Evolutionary conservation across 192 early-diverging fungal genomes (phyloP), one percentile per base, ranked within the genome.

Genomic region (Coemansia sp.): DNA sequence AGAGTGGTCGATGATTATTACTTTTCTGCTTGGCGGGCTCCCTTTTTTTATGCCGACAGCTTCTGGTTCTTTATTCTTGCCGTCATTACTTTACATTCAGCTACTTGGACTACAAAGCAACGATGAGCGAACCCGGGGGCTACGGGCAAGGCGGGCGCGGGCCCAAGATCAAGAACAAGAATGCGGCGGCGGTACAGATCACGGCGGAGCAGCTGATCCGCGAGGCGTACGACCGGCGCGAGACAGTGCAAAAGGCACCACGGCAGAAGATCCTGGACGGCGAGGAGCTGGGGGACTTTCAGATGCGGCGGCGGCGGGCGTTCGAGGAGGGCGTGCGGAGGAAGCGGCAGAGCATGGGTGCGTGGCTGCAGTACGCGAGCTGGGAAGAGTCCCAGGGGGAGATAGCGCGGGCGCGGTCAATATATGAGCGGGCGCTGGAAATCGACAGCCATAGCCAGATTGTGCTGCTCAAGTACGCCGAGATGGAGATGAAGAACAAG

Each of bases 161-260:
- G 40, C 69, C 69, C 42, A 72, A 56, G 87, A 92, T 97, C 64
- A 95, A 95, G 67, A 97, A 99, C 77, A 99, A 99, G 79, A 94
- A 87, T 70, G 85, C 96, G 2, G 92, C 93, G n/a, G 81, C 86
- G 6, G 80, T 97, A 13, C 96, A 99, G 67, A 99, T 99, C 67
- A 98, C 94, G 17, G 96, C 96, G 11, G 96, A 99, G 76, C 96
- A 99, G 75, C 88, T 99, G 37, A 82, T 99, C 20, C 83, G 92
- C 28, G 96, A 99, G 62, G 89, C 92, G 10, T 86, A 89, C 52
- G 90, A 92, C 44, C 83, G 87, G 64, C 82, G 48, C 55, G 81
- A 37, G 81, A 88, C 62, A 45, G 77, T 6, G 75, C 80, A 27
- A 70, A 80, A 54, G 64, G 73, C 44, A 69, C 84, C 41, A 79